phyloP scores from a whole-genome alignment of 2,329 filamentous ascomycete genomes.

The Aspergillus sojae region DNA sequence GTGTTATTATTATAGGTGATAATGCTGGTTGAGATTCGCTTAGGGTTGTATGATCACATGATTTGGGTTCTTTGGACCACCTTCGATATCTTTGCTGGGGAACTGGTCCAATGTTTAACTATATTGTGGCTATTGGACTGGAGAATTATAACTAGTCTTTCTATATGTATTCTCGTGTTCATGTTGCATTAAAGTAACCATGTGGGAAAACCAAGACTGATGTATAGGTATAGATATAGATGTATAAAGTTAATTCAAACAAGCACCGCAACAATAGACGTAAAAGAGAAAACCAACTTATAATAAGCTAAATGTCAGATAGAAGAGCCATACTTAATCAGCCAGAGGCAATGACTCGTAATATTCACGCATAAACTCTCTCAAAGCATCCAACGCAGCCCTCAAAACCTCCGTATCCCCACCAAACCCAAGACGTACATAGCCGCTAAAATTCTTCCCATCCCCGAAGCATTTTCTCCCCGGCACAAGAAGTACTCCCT shows the following conservation, averaged over 20 bases:
- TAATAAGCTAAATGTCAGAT: neutral
- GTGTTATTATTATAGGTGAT: neutral
- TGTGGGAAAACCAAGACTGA: neutral
- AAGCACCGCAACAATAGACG: neutral
- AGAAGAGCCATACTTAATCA: neutral
- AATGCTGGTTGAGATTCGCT: neutral
- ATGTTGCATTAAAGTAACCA: neutral
- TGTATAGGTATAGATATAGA: neutral
- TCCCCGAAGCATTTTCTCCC: constrained; percentile 72
- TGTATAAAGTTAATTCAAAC: too few relatives aligned
- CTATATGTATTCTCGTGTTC: neutral
- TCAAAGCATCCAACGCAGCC: constrained; percentile 60
- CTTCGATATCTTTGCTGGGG: too few relatives aligned
- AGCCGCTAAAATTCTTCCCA: constrained; percentile 67
- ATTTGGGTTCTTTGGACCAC: neutral
- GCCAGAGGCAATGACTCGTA: neutral
- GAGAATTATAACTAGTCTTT: neutral
- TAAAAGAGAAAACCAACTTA: neutral
- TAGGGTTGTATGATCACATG: neutral
- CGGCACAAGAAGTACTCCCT: constrained; percentile 72
- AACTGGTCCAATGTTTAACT: too few relatives aligned
- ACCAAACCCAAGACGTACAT: constrained; percentile 74
- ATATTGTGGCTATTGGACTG: neutral
- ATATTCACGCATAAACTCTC: neutral
- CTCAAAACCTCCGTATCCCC: constrained; percentile 68